Evolutionary conservation across 352 stramenopile species (phyloP).

Genomic region (Blastocystis sp.): DNA sequence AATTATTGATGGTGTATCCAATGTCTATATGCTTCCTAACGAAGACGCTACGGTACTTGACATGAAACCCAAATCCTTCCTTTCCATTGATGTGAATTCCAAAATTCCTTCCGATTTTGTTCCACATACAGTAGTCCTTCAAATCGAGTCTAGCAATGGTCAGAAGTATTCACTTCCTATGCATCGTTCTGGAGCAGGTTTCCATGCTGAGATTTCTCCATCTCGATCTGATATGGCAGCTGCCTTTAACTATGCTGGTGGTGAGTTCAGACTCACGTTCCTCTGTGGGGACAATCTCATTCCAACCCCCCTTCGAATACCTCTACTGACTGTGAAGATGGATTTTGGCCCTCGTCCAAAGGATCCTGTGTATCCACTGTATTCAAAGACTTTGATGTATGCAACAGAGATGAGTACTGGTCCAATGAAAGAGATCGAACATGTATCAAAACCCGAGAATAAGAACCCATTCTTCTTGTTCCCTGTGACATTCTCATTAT

Average conservation of each 20-base stretch:
- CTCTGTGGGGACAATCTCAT: slow-evolving; percentile 13
- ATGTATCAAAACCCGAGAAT: slow-evolving; percentile 43
- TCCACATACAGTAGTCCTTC: not conserved
- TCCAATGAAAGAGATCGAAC: slow-evolving; percentile 54
- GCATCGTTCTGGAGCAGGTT: not conserved
- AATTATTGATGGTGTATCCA: not conserved
- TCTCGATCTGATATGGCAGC: not conserved
- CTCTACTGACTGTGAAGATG: not conserved
- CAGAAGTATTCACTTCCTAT: slow-evolving; percentile 17
- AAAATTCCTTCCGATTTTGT: not conserved
- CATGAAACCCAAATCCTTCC: not conserved
- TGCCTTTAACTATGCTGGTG: not conserved
- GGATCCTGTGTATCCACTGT: slow-evolving; percentile 28
- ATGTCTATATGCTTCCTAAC: not conserved
- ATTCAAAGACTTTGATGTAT: slow-evolving; percentile 54
- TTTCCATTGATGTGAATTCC: not conserved
- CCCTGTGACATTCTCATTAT: not conserved
- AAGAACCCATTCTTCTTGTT: slow-evolving; percentile 54
- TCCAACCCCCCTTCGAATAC: not conserved
- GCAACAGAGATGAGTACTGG: slow-evolving; percentile 47
- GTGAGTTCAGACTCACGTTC: not conserved
- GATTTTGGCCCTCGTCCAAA: slow-evolving; percentile 3
- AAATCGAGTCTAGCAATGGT: not conserved
- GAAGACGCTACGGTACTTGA: not conserved
- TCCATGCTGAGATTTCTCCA: not conserved